Percentiles rank a stretch among this genome's conserved stretches.
These are phyloP conservation scores for Citrullus mucosospermus DNA, from an alignment of 306 rosid genomes.

Conservation along the genomic window DNA sequence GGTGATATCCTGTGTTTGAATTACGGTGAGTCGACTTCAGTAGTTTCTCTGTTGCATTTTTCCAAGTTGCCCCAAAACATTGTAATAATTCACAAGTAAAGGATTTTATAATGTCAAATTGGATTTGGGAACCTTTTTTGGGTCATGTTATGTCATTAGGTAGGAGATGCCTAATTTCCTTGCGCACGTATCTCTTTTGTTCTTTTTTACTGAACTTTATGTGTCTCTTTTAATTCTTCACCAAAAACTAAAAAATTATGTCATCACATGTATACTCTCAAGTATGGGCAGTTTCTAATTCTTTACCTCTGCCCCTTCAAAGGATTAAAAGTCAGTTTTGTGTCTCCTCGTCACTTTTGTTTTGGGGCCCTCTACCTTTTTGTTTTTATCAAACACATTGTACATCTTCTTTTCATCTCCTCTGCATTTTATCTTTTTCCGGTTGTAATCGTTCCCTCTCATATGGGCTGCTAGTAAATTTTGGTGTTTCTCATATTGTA, in stretches of 20 bases:
- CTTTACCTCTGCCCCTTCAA: not conserved
- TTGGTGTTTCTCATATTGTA: no score
- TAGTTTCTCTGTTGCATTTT: not conserved
- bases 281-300: not conserved
- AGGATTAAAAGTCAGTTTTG: no score
- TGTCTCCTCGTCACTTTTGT: no score
- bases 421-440: no score
- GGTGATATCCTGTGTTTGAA: conserved; percentile 3
- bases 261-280: not conserved
- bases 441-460: no score
- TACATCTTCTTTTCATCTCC: no score
- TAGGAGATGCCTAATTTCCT: not conserved
- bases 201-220: not conserved
- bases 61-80: not conserved
- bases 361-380: no score
- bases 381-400: no score
- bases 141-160: not conserved
- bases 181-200: not conserved
- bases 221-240: not conserved
- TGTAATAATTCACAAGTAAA: not conserved
- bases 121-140: not conserved
- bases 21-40: not conserved
- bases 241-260: not conserved
- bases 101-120: not conserved
- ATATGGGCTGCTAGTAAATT: no score